phyloP scores from a whole-genome alignment of 2,329 filamentous ascomycete species.

The Diaporthe citri region DNA sequence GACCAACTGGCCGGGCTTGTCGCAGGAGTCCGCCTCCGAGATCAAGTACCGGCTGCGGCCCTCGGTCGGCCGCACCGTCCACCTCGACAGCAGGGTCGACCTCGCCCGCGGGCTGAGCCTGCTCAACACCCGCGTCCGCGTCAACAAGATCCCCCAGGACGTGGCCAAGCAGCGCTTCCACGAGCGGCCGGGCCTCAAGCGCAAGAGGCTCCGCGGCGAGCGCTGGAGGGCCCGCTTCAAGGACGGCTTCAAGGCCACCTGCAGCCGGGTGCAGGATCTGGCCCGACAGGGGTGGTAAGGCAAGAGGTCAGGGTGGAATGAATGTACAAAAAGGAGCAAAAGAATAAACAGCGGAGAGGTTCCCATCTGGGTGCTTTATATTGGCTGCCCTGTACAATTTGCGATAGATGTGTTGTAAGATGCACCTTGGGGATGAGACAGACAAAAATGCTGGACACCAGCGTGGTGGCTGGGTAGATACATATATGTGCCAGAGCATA shows the following conservation, averaged over 20 bases:
- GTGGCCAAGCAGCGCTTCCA: slow-evolving; percentile 74
- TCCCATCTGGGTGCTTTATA: neutral
- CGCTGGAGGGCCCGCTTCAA: slow-evolving; percentile 79
- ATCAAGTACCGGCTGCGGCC: slow-evolving; percentile 54
- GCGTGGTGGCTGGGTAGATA: neutral
- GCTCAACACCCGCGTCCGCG: slow-evolving; percentile 53
- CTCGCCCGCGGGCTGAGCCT: slow-evolving; percentile 58
- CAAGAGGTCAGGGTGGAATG: neutral
- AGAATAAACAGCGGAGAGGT: neutral
- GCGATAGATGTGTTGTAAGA: slow-evolving; percentile 14
- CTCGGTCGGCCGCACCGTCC: slow-evolving; percentile 58
- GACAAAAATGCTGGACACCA: neutral
- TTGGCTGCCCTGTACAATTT: neutral
- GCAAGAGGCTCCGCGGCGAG: slow-evolving; percentile 79
- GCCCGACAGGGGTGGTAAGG: slow-evolving; percentile 83
- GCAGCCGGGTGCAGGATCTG: slow-evolving; percentile 76
- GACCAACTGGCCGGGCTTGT: slow-evolving; percentile 43
- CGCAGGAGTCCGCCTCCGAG: slow-evolving; percentile 41
- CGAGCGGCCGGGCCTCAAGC: slow-evolving; percentile 80
- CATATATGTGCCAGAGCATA: neutral
- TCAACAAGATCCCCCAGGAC: slow-evolving; percentile 71
- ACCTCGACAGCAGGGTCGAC: slow-evolving; percentile 57
- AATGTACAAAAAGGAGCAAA: neutral
- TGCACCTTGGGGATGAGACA: neutral
- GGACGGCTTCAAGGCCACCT: slow-evolving; percentile 74